Evolutionary conservation across 306 rosid genomes (phyloP), one percentile per base, ranked within the genome.

Genomic region (Prunus armeniaca): DNA sequence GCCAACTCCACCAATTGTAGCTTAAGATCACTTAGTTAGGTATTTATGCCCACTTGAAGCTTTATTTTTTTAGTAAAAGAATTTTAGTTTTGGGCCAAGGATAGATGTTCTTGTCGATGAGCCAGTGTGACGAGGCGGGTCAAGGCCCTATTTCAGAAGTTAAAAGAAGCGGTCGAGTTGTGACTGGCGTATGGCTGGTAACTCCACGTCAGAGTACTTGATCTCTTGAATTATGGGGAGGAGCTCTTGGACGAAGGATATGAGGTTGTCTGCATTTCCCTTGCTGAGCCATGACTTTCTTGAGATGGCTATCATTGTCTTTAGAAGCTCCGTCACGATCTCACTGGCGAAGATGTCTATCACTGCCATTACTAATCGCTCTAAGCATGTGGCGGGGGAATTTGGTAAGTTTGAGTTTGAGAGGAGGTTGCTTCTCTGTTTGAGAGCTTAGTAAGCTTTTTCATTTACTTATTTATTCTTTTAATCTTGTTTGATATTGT

Each of bases 331-430:
- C 22, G 93, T 83, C 20, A 82, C 83, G 8, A 95, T 90, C 80
- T 95, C 98, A 30, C 96, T 93, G 51, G 89, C 90, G 86, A 95
- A 95, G 76, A 89, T 82, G 74, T 95, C 98, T 19, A 86, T 85
- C 4, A 90, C 65, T 0, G 76, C 89, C 98, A 92, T 95, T 9
- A 43, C 22, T 46, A 10, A 20, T n/a, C 2, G 27, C 61, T n/a
- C 25, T 55, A 12, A 47, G 28, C 28, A 2, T 27, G 28, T 27
- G 2, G 28, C 28, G 0, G 28, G 28, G 2, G 28, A 27, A 27
- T 27, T 27, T 27, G 3, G 2, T 27, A 27, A 27, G 28, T 27
- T 27, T 27, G 28, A 27, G 28, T 27, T 27, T 27, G 28, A 27
- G 28, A 27, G 3, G 28, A 27, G 28, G 28, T 27, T 27, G 28